These are phyloP conservation scores for Neocucurbitaria cava DNA, from an alignment of 2,329 filamentous ascomycete genomes.

Conservation along the genomic window DNA sequence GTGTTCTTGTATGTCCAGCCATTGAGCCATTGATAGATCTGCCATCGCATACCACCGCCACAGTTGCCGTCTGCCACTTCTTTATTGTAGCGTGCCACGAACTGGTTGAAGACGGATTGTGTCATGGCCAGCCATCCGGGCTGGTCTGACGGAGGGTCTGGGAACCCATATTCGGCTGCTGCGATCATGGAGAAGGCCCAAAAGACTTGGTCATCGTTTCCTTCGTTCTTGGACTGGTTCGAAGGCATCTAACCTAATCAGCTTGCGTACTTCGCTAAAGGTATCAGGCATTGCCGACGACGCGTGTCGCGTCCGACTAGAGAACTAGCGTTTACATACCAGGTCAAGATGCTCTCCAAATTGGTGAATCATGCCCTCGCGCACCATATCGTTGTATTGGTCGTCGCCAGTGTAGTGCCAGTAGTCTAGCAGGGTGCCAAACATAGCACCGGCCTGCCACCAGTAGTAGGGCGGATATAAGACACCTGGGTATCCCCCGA, in stretches of 20 bases:
- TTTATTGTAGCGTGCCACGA: slow-evolving; percentile 42
- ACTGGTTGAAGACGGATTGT: slow-evolving; percentile 49
- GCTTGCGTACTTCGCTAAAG: neutral
- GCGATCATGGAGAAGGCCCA: slow-evolving; percentile 65
- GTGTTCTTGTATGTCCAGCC: slow-evolving; percentile 50
- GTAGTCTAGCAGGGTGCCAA: slow-evolving; percentile 76
- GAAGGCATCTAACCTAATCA: slow-evolving; percentile 36
- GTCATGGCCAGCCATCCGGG: slow-evolving; percentile 55
- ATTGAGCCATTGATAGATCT: slow-evolving; percentile 44
- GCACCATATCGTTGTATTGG: slow-evolving; percentile 72
- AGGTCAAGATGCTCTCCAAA: slow-evolving; percentile 39
- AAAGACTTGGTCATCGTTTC: slow-evolving; percentile 66
- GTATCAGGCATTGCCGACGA: too few species aligned
- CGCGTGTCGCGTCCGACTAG: too few species aligned
- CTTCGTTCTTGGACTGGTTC: slow-evolving; percentile 50
- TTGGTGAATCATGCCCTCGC: slow-evolving; percentile 53
- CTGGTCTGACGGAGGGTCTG: slow-evolving; percentile 47
- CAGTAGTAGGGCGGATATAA: slow-evolving; percentile 62
- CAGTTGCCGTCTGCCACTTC: slow-evolving; percentile 34
- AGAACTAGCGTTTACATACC: slow-evolving; percentile 18
- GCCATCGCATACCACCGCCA: slow-evolving; percentile 47
- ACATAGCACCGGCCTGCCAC: slow-evolving; percentile 79
- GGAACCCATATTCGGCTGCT: slow-evolving; percentile 61
- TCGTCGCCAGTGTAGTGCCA: slow-evolving; percentile 82
- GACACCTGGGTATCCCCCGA: slow-evolving; percentile 52